These are phyloP conservation scores for Rhododendron williamsianum DNA, from an alignment of 148 eudicot species.

Conservation along the genomic window DNA sequence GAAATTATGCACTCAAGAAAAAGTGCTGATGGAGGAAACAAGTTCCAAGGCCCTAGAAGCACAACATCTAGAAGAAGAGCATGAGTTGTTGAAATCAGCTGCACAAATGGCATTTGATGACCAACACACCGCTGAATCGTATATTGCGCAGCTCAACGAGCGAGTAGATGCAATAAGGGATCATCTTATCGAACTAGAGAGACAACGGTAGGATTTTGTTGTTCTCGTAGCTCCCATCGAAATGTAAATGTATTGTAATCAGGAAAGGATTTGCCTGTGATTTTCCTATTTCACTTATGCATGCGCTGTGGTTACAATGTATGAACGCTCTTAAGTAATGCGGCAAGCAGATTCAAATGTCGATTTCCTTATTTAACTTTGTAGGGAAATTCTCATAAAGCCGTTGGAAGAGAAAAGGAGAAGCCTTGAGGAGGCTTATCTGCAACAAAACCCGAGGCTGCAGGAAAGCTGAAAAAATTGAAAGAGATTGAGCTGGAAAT, in stretches of 20 bases:
- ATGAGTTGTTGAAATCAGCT: slow-evolving; percentile 39
- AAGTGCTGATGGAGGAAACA: slow-evolving; percentile 15
- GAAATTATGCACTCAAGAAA: slow-evolving; percentile 17
- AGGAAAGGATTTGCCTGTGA: not conserved
- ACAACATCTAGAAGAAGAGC: slow-evolving; percentile 33
- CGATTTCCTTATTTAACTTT: not conserved
- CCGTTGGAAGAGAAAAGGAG: slow-evolving; percentile 36
- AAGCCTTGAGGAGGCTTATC: slow-evolving; percentile 39
- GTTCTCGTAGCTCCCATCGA: not conserved
- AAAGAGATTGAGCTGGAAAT: slow-evolving; percentile 45
- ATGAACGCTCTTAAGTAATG: not conserved
- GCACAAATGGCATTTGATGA: slow-evolving; percentile 38
- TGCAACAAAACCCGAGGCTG: slow-evolving; percentile 25
- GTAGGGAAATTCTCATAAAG: slow-evolving; percentile 26
- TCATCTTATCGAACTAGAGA: slow-evolving; percentile 32
- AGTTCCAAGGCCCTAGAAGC: slow-evolving; percentile 16
- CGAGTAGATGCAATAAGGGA: slow-evolving; percentile 27
- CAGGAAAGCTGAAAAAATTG: slow-evolving; percentile 34
- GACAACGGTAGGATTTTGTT: slow-evolving; percentile 30
- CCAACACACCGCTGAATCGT: slow-evolving; percentile 26
- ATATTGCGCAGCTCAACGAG: slow-evolving; percentile 29
- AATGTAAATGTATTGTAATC: not conserved
- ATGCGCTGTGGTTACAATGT: not conserved
- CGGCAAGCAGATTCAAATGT: not conserved
- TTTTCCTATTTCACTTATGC: not conserved